phyloP scores from a whole-genome alignment of 2,329 filamentous ascomycete species.

The Trichoderma pleuroti region DNA sequence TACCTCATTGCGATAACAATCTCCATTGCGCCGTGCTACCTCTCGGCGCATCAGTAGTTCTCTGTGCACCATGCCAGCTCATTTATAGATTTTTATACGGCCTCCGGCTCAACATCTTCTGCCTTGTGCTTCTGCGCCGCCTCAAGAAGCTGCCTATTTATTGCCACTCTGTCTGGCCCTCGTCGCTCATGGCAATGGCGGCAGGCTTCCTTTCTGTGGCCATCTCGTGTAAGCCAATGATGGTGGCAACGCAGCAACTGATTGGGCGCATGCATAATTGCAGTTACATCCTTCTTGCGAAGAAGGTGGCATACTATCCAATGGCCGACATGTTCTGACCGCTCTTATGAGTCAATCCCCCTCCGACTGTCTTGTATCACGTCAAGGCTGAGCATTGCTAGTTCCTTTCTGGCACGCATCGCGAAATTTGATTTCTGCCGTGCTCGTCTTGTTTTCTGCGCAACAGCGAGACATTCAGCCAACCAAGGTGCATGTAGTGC shows the following conservation, averaged over 20 bases:
- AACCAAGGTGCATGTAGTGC: slow-evolving; percentile 7
- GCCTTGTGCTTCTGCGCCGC: neutral
- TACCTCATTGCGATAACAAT: neutral
- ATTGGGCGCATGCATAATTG: slow-evolving; percentile 2
- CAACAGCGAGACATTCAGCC: neutral
- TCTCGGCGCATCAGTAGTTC: neutral
- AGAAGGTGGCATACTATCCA: slow-evolving; percentile 4
- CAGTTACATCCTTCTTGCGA: slow-evolving; percentile 5
- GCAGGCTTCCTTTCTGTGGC: neutral
- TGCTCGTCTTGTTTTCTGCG: slow-evolving; percentile 9
- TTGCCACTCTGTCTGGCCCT: neutral
- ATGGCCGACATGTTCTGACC: neutral
- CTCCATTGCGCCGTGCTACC: neutral
- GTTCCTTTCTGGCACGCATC: slow-evolving; percentile 13
- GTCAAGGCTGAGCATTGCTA: slow-evolving; percentile 10
- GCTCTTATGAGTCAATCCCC: slow-evolving; percentile 12
- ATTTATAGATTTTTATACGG: neutral
- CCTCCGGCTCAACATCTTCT: neutral
- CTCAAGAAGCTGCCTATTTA: neutral
- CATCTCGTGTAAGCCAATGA: slow-evolving; percentile 8
- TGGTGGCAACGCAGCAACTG: neutral
- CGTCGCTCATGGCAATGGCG: slow-evolving; percentile 1
- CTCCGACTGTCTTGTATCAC: slow-evolving; percentile 9
- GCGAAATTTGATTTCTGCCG: slow-evolving; percentile 17
- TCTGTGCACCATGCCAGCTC: neutral